A percentile compares a stretch with the other conserved stretches of the same genome.
phyloP scores from a whole-genome alignment of 2,329 filamentous ascomycete genomes.

The Trichophyton benhamiae region DNA sequence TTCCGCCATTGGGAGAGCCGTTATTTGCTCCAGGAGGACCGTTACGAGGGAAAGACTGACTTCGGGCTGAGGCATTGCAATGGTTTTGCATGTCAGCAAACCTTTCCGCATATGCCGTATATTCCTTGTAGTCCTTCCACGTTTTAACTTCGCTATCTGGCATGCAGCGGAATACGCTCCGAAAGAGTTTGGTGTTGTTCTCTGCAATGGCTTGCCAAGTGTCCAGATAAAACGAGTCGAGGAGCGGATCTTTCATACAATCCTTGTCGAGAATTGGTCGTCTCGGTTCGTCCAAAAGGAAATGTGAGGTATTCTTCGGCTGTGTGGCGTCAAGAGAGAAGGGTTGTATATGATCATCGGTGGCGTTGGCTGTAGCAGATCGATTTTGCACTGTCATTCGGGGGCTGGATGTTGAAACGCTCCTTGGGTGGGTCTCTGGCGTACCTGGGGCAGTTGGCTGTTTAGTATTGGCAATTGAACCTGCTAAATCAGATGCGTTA shows the following conservation, averaged over 20 bases:
- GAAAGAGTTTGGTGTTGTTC: slow-evolving; percentile 92
- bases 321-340: slow-evolving; percentile 2
- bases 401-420: background rate
- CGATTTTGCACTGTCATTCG: slow-evolving; percentile 4
- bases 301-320: slow-evolving; percentile 34
- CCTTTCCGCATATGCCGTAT: slow-evolving; percentile 59
- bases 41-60: slow-evolving; percentile 15
- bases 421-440: background rate
- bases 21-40: slow-evolving; percentile 27
- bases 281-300: slow-evolving; percentile 53
- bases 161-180: slow-evolving; percentile 90
- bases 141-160: slow-evolving; percentile 87
- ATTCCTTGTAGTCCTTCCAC: slow-evolving; percentile 88
- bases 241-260: slow-evolving; percentile 87
- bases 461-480: background rate
- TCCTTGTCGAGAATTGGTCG: slow-evolving; percentile 67
- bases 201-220: slow-evolving; percentile 77
- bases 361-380: slow-evolving; percentile 39
- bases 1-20: slow-evolving; percentile 19
- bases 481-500: background rate
- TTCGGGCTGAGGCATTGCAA: slow-evolving; percentile 26
- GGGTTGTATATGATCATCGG: slow-evolving; percentile 31
- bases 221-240: slow-evolving; percentile 69
- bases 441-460: background rate
- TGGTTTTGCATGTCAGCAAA: slow-evolving; percentile 58